Base-by-base conservation (phyloP, 345 rosid genomes). In the Psidium guajava region DNA sequence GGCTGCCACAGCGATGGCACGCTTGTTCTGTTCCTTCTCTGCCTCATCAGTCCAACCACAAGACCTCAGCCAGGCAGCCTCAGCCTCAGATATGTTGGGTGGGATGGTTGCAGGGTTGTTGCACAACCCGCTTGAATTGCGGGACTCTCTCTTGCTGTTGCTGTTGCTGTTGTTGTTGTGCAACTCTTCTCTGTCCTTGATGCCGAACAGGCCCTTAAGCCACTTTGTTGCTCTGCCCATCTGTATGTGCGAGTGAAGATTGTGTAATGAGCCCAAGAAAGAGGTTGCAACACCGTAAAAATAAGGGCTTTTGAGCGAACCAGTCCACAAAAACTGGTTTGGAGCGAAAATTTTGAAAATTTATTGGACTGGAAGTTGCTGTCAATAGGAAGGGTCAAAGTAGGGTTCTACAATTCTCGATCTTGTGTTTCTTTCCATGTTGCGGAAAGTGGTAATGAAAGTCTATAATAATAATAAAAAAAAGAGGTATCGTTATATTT, bases 171-270 rank as follows among this genome's bases (percentile, higher is more conserved):
- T 82, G 86, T 87, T 85, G 75, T 51, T 59, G 82, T 42, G n/a
- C 21, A 47, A 18, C 54, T 82, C 57, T 10, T 90, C 89, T 80
- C 87, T 90, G 69, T 88, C 86, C 88, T 94, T 94, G 83, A 93
- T 90, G 42, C 98, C 95, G 40, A 96, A 93, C 81, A 96, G 85
- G 84, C 94, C 91, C 92, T 92, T 96, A 28, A 96, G 86, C 99
- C 99, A 95, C 90, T 93, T 93, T 44, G 92, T 89, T 49, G 94
- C 98, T 88, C 92, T 93, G 25, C 98, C 98, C 98, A 95, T 94
- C 16, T 51, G 2, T 21, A 13, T 12, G 28, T n/a, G 74, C 22
- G 22, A 22, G 12, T 47, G 50, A 73, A 64, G 82, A 36, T 81
- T 40, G 82, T 20, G 82, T 20, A 42, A n/a, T 20, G 69, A 56